Evolutionary conservation across 2,329 filamentous ascomycete species (phyloP).

Genomic region (Pyrenophora graminea): DNA sequence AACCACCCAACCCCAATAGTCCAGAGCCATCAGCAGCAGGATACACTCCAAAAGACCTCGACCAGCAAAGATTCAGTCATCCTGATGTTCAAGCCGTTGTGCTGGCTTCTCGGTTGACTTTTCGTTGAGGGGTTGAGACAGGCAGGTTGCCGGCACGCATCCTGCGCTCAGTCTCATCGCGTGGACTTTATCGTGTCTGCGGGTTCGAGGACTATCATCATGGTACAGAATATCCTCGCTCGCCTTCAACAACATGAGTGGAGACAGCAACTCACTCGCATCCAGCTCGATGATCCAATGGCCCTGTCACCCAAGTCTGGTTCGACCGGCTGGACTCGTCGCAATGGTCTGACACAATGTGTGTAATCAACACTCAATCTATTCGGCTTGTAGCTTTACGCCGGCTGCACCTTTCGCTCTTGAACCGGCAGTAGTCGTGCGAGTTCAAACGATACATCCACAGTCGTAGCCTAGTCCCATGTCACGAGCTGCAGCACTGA

Average conservation of each 20-base stretch:
- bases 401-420: constrained; percentile 26
- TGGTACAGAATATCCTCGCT: neutral
- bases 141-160: neutral
- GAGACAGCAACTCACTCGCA: neutral
- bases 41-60: too few relatives aligned
- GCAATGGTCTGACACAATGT: constrained; percentile 27
- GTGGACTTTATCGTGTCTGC: neutral
- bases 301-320: neutral
- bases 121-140: neutral
- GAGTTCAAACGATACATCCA: constrained; percentile 26
- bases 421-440: constrained; percentile 26
- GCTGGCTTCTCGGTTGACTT: too few relatives aligned
- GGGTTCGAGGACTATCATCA: neutral
- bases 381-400: constrained; percentile 23
- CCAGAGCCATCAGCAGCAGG: too few relatives aligned
- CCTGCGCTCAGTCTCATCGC: neutral
- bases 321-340: constrained; percentile 19
- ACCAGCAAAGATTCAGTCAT: too few relatives aligned
- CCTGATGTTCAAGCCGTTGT: too few relatives aligned
- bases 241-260: neutral
- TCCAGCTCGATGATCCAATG: neutral
- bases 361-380: constrained; percentile 43
- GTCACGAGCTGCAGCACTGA: constrained; percentile 21
- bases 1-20: too few relatives aligned
- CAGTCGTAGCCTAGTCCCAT: constrained; percentile 7